Conservation (phyloP, 225 moss, liverwort and hornwort genomes). For the Ulota crispa region DNA sequence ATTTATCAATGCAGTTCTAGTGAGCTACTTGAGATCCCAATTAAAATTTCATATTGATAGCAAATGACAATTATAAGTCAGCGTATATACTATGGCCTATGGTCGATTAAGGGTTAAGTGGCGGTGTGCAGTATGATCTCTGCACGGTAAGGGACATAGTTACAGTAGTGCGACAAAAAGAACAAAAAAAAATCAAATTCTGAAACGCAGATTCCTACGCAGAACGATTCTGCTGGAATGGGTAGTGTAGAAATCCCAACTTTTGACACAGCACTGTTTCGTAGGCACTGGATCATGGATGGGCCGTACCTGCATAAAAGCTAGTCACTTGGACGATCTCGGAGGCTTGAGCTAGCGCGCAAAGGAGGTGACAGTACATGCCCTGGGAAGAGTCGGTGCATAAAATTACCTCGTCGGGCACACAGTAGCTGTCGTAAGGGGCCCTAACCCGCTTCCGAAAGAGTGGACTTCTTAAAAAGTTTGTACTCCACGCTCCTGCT, state of each 20-base stretch:
- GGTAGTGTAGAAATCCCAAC: neutral
- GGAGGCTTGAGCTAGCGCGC: constrained; percentile 47
- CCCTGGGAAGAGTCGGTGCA: constrained; percentile 23
- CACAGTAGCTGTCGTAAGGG: constrained; percentile 16
- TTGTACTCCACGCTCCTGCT: constrained; percentile 21
- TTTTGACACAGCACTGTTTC: neutral
- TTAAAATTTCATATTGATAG: too few species aligned
- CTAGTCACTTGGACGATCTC: constrained; percentile 20
- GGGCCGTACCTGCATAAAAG: constrained; percentile 22
- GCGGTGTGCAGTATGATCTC: too few species aligned
- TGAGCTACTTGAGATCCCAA: too few species aligned
- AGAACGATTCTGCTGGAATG: neutral
- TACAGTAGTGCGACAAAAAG: neutral
- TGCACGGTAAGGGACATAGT: too few species aligned
- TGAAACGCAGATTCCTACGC: neutral
- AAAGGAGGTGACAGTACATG: constrained; percentile 74
- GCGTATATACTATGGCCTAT: too few species aligned
- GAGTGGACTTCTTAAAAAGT: constrained; percentile 2
- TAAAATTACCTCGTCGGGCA: constrained; percentile 34
- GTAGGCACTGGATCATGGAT: neutral
- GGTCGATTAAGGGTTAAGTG: too few species aligned
- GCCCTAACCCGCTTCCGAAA: constrained; percentile 15
- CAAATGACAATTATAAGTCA: too few species aligned
- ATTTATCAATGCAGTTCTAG: too few species aligned
- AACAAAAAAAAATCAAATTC: neutral